Base-by-base conservation (phyloP, 2,329 filamentous ascomycete genomes). In the Penicillium sumatraense region DNA sequence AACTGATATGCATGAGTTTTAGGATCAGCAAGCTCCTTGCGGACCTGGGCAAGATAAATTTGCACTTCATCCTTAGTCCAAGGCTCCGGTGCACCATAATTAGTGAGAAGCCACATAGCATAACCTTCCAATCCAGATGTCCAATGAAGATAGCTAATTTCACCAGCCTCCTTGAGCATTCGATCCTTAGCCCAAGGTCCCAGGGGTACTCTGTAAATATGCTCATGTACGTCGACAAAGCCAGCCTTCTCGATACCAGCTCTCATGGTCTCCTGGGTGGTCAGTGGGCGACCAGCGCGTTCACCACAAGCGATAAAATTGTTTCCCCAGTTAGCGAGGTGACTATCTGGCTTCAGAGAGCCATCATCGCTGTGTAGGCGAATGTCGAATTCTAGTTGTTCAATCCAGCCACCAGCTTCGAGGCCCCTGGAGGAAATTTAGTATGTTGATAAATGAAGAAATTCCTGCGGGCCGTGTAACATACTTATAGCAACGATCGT, bases 191-290 rank as follows among this genome's bases (percentile, higher is more conserved):
- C 73, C 79, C 79, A 81, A 2, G 72, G 68, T 23, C 78, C 78
- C 35, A 81, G 66, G 0, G 79, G 78, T 9, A 83, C 72, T 61
- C 81, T 82, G 62, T 78, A 78, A 7, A 78, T 66, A 33, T 77
- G 71, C 55, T 81, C 78, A 24, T 78, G 72, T 3, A 84, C 74
- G 47, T 84, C 78, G 3, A 55, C 59, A 26, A 61, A 55, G 2
- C 60, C 60, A 20, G 60, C 60, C 24, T 57, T 55, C 27, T 64
- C 61, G 5, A 66, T 59, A 14, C 48, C 48, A 40, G 35, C 53
- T 41, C 54, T 57, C 64, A 68, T 68, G 2, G 58, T 66, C 16
- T 58, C 45, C 24, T 66, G 60, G 3, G 60, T 65, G 33, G 42
- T 42, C 2, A 68, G 47, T 2, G 66, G 53, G 3, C 61, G 63